Evolutionary conservation across 768 basidiomycete genomes (phyloP).

Genomic region (Boletus edulis): DNA sequence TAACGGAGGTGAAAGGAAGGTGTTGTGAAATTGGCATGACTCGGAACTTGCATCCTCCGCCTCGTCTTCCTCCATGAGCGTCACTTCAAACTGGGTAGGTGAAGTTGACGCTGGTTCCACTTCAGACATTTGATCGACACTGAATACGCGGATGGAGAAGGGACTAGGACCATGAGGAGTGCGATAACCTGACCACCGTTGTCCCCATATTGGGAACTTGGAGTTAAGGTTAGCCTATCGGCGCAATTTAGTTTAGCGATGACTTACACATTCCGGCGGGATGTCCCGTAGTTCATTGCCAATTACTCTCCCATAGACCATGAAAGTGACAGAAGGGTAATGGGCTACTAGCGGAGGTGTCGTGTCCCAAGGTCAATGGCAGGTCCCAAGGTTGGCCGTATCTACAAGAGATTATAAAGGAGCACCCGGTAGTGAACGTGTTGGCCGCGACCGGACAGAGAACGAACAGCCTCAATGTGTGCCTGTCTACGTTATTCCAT

Average conservation of each 20-base stretch:
- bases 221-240: conserved; percentile 6
- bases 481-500: conserved; percentile 17
- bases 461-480: conserved; percentile 25
- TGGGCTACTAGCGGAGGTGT: conserved; percentile 6
- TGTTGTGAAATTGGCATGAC: conserved; percentile 8
- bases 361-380: conserved; percentile 16
- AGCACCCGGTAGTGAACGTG: conserved; percentile 20
- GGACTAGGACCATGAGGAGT: conserved; percentile 25
- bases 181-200: conserved; percentile 27
- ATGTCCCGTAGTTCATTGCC: conserved; percentile 30
- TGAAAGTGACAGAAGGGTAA: conserved; percentile 19
- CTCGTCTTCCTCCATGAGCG: conserved; percentile 20
- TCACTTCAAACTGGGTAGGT: conserved; percentile 21
- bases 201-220: conserved; percentile 34
- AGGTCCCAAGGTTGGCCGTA: conserved; percentile 10
- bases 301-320: conserved; percentile 29
- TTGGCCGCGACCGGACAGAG: conserved; percentile 13
- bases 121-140: conserved; percentile 20
- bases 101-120: conserved; percentile 18
- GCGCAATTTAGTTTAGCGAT: not conserved
- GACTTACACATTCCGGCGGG: conserved; percentile 29
- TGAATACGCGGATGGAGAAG: conserved; percentile 23
- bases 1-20: conserved; percentile 10
- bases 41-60: conserved; percentile 12
- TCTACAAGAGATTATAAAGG: conserved; percentile 26